Evolutionary conservation across 768 basidiomycete genomes (phyloP).

Genomic region (Amanita exitialis): DNA sequence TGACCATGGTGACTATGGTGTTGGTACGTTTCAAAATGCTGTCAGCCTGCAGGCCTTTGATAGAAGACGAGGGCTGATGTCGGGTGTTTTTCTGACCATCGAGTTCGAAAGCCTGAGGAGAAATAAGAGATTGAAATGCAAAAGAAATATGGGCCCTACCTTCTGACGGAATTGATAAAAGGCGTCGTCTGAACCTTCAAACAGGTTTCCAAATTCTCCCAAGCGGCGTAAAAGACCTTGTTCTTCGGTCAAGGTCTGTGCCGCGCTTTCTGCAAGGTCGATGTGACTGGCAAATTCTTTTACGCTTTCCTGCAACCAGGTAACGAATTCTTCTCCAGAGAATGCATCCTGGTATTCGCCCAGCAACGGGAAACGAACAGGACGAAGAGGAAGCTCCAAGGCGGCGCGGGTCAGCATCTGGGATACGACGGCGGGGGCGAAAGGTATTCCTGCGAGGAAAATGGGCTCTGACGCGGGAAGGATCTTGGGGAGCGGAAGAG

Average conservation of each 20-base stretch:
- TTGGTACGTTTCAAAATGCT: constrained; percentile 60
- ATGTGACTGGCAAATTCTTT: constrained; percentile 68
- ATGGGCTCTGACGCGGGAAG: constrained; percentile 41
- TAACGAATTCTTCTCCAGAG: constrained; percentile 81
- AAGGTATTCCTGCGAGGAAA: constrained; percentile 64
- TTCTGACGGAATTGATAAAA: constrained; percentile 81
- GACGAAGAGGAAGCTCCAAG: constrained; percentile 55
- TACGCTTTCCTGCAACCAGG: constrained; percentile 74
- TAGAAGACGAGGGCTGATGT: constrained; percentile 12
- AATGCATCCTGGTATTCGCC: constrained; percentile 85
- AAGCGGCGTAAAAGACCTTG: constrained; percentile 58
- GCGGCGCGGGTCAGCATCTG: constrained; percentile 64
- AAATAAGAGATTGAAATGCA: neutral
- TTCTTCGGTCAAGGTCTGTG: constrained; percentile 50
- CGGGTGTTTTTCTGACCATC: constrained; percentile 23
- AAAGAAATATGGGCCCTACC: constrained; percentile 26
- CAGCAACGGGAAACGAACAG: constrained; percentile 67
- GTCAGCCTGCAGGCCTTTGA: constrained; percentile 26
- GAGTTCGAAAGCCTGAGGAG: constrained; percentile 49
- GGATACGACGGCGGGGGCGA: constrained; percentile 57
- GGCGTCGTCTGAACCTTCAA: constrained; percentile 68
- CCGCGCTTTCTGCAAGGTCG: constrained; percentile 72
- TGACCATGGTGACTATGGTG: constrained; percentile 60
- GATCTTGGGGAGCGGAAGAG: constrained; percentile 43
- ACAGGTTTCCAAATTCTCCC: constrained; percentile 77